Percentiles rank a stretch among this genome's conserved stretches.
phyloP scores from a whole-genome alignment of 1,284 basidiomycete genomes.

The Tilletia indica region DNA sequence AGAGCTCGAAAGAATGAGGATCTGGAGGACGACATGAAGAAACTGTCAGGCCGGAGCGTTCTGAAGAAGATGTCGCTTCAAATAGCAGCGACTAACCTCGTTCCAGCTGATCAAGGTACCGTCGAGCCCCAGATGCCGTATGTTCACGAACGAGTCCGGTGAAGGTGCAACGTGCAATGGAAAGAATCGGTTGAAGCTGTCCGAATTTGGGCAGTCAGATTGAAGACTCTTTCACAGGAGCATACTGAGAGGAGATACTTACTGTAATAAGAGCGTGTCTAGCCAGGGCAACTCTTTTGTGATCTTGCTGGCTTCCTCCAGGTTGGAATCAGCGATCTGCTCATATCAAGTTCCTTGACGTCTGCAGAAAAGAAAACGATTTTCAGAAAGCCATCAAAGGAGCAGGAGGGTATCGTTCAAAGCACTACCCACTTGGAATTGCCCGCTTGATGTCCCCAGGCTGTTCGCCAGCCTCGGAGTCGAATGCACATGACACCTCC shows the following conservation, averaged over 20 bases:
- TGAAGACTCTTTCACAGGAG: neutral
- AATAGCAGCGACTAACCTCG: constrained; percentile 60
- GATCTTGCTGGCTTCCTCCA: constrained; percentile 72
- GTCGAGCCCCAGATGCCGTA: constrained; percentile 75
- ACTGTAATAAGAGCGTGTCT: constrained; percentile 75
- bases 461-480: constrained; percentile 60
- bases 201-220: no score
- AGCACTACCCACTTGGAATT: constrained; percentile 67
- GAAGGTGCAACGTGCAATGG: constrained; percentile 55
- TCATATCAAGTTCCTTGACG: constrained; percentile 77
- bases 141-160: constrained; percentile 59
- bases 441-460: constrained; percentile 64
- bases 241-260: constrained; percentile 27
- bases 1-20: constrained; percentile 27
- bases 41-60: no score
- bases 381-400: neutral
- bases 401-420: no score
- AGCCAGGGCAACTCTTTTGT: constrained; percentile 66
- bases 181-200: constrained; percentile 20
- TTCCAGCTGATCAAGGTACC: constrained; percentile 70
- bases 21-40: neutral
- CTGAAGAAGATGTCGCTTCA: no score
- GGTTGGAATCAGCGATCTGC: constrained; percentile 69
- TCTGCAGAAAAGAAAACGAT: constrained; percentile 60
- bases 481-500: constrained; percentile 59